Evolutionary conservation across 176 grass and related monocot genomes (phyloP).

Genomic region (Juncus effusus): DNA sequence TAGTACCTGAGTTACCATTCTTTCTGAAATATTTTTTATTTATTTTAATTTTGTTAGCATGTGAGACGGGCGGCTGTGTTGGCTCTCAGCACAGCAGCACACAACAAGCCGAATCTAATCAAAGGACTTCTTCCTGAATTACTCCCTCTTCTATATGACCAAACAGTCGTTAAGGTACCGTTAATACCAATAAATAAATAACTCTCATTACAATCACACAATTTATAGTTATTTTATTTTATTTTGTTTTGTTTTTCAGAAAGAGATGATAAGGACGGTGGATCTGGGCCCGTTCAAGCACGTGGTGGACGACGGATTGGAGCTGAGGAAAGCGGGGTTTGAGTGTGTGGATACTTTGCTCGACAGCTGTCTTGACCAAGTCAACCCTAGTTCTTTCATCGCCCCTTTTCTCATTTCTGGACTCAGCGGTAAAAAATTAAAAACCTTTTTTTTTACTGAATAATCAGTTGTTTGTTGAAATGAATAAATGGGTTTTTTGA

Average conservation of each 20-base stretch:
- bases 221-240: background rate
- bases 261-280: constrained; percentile 85
- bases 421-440: constrained; percentile 56
- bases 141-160: constrained; percentile 81
- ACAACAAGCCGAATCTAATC: constrained; percentile 91
- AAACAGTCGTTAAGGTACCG: constrained; percentile 84
- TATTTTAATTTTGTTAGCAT: constrained; percentile 49
- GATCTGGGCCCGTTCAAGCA: constrained; percentile 95
- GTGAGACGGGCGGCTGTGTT: constrained; percentile 82
- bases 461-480: too few relatives aligned
- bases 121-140: constrained; percentile 82
- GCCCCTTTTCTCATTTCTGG: constrained; percentile 81
- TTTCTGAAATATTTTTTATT: background rate
- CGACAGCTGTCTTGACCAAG: constrained; percentile 93
- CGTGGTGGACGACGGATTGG: constrained; percentile 84
- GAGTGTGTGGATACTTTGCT: constrained; percentile 87
- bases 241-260: constrained; percentile 36
- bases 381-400: constrained; percentile 82
- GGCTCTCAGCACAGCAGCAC: constrained; percentile 80
- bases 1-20: background rate
- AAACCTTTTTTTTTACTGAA: background rate
- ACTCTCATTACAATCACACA: background rate
- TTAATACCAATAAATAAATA: too few relatives aligned
- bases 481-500: too few relatives aligned
- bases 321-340: constrained; percentile 90